These are phyloP conservation scores for Cordyceps cicadae DNA, from an alignment of 2,329 filamentous ascomycete species.

Conservation along the genomic window DNA sequence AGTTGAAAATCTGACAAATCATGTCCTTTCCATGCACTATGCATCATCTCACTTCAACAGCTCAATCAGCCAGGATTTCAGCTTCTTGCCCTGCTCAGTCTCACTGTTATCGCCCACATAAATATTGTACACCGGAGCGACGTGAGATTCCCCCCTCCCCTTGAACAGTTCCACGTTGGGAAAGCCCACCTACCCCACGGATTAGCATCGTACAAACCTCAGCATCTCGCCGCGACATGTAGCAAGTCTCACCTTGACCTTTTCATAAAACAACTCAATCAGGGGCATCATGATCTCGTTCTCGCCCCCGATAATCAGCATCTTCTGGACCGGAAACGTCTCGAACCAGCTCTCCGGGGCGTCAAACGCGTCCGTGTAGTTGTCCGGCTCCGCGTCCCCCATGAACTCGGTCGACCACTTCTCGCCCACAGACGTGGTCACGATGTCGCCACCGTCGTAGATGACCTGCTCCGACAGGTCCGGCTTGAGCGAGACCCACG, in stretches of 20 bases:
- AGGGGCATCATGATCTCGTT: constrained; percentile 17
- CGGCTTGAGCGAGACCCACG: constrained; percentile 16
- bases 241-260: constrained; percentile 13
- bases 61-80: constrained; percentile 17
- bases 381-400: constrained; percentile 12
- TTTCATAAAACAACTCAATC: constrained; percentile 15
- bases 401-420: constrained; percentile 14
- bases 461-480: constrained; percentile 9
- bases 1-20: neutral
- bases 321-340: constrained; percentile 14
- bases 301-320: constrained; percentile 15
- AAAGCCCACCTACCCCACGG: constrained; percentile 12
- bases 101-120: constrained; percentile 16
- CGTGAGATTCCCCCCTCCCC: constrained; percentile 16
- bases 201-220: neutral
- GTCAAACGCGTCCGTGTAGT: constrained; percentile 15
- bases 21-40: neutral
- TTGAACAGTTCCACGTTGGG: constrained; percentile 16
- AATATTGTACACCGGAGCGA: constrained; percentile 18
- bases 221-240: neutral
- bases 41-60: constrained; percentile 3
- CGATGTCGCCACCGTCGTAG: constrained; percentile 16
- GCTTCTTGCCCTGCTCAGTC: constrained; percentile 17
- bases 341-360: constrained; percentile 18
- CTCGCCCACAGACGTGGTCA: constrained; percentile 12